These are phyloP conservation scores for Aspergillus sojae DNA, from an alignment of 2,329 filamentous ascomycete genomes.

Conservation along the genomic window DNA sequence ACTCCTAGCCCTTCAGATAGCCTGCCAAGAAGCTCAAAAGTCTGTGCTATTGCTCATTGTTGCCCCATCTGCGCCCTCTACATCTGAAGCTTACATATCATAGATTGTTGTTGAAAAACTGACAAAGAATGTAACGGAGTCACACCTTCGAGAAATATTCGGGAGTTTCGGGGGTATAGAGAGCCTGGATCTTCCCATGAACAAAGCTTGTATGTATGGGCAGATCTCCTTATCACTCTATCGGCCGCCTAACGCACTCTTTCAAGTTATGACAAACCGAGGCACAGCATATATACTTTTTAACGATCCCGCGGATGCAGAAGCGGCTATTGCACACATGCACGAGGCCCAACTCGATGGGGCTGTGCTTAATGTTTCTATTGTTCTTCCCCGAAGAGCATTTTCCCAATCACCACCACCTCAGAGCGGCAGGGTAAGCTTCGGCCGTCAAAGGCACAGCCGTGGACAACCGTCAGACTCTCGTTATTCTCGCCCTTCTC, in stretches of 20 bases:
- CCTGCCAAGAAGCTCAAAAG: conserved; percentile 41
- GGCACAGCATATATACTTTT: conserved; percentile 94
- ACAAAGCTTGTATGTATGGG: conserved; percentile 69
- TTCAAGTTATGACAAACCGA: conserved; percentile 78
- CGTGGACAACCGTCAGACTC: conserved; percentile 29
- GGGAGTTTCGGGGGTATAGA: conserved; percentile 82
- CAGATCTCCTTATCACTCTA: background rate
- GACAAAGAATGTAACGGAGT: conserved; percentile 90
- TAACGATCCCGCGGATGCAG: conserved; percentile 73
- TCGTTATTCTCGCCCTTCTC: conserved; percentile 28
- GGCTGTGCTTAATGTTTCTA: conserved; percentile 79
- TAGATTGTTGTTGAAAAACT: conserved; percentile 95
- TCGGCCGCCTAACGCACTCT: background rate
- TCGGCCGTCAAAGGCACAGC: conserved; percentile 50
- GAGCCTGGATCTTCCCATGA: conserved; percentile 88
- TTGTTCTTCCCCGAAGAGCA: conserved; percentile 80
- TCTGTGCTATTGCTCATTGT: conserved; percentile 15
- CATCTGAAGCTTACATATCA: background rate
- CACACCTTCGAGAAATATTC: conserved; percentile 90
- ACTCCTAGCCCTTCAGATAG: conserved; percentile 29
- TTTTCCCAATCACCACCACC: conserved; percentile 79
- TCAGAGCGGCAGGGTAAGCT: conserved; percentile 63
- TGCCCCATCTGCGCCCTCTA: background rate
- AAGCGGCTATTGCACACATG: conserved; percentile 92
- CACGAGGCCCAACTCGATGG: conserved; percentile 95